A percentile compares a stretch with the other conserved stretches of the same genome.
phyloP scores from a whole-genome alignment of 495 filamentous ascomycete genomes.

The Schizothecium vesticola region DNA sequence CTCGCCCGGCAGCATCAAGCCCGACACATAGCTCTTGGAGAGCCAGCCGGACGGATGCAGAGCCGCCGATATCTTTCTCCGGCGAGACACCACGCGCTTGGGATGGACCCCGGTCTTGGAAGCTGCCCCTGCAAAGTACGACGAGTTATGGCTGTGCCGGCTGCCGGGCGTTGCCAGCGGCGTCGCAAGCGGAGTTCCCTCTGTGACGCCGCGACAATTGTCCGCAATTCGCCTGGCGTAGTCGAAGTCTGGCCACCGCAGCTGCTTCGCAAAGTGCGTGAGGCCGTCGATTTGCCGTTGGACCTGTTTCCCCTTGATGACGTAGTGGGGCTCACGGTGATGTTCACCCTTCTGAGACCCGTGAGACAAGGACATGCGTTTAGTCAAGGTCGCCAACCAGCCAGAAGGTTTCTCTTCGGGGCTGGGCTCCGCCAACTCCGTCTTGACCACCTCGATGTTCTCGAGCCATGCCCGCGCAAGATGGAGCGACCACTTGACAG shows the following conservation, averaged over 20 bases:
- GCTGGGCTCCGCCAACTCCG: conserved; percentile 34
- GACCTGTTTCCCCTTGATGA: conserved; percentile 41
- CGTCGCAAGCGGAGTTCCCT: conserved; percentile 38
- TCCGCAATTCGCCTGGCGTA: conserved; percentile 37
- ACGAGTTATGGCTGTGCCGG: conserved; percentile 35
- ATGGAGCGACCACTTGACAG: conserved; percentile 75
- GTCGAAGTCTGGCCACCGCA: conserved; percentile 51
- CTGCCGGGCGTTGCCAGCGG: conserved; percentile 32
- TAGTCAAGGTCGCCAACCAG: conserved; percentile 50
- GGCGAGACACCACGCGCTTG: conserved; percentile 27
- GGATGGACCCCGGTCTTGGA: conserved; percentile 19
- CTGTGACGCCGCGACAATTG: conserved; percentile 33
- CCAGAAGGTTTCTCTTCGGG: conserved; percentile 33
- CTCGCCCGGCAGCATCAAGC: conserved; percentile 74
- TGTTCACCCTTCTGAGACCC: conserved; percentile 30
- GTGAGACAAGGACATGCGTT: conserved; percentile 43
- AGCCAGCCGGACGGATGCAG: conserved; percentile 67
- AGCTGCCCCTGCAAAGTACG: conserved; percentile 30
- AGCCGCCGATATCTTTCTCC: conserved; percentile 38
- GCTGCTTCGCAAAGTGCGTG: conserved; percentile 51
- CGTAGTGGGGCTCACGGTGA: conserved; percentile 33
- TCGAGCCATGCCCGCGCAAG: conserved; percentile 71
- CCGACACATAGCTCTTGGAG: conserved; percentile 71
- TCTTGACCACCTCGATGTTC: conserved; percentile 54
- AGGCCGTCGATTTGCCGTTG: conserved; percentile 51